These are phyloP conservation scores for Verticillium longisporum DNA, from an alignment of 2,329 filamentous ascomycete species.

Conservation along the genomic window DNA sequence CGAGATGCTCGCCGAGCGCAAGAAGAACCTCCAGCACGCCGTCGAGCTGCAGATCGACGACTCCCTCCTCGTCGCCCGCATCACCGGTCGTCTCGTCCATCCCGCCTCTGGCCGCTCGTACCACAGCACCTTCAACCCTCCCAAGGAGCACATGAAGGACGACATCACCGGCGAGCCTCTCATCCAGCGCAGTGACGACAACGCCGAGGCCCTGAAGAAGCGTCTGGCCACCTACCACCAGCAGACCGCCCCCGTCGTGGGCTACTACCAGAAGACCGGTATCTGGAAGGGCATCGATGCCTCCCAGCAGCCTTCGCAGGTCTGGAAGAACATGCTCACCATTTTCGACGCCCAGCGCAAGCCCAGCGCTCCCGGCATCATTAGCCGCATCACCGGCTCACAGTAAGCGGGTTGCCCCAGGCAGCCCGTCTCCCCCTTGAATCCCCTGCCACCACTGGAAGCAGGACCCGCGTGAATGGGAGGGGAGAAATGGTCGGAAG, in stretches of 20 bases:
- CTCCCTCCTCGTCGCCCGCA: conserved; percentile 83
- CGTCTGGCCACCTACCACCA: conserved; percentile 86
- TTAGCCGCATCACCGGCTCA: conserved; percentile 1
- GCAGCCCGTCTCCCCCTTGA: not conserved
- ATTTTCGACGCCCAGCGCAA: conserved; percentile 55
- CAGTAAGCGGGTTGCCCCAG: not conserved
- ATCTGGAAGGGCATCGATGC: conserved; percentile 97
- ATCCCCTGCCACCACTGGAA: not conserved
- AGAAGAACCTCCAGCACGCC: conserved; percentile 86
- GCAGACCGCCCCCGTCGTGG: conserved; percentile 87
- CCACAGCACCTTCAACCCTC: conserved; percentile 98
- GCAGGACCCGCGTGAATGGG: not conserved
- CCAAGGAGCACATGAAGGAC: conserved; percentile 89
- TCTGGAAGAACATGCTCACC: conserved; percentile 87
- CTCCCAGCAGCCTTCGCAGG: conserved; percentile 88
- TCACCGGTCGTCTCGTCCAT: conserved; percentile 93
- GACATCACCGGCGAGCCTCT: conserved; percentile 95
- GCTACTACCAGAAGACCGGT: conserved; percentile 94
- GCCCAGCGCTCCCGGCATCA: conserved; percentile 24
- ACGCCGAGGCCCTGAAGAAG: conserved; percentile 93
- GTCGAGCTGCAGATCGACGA: conserved; percentile 97
- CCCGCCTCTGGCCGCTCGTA: conserved; percentile 94
- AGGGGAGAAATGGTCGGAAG: not conserved
- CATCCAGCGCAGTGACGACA: conserved; percentile 95
- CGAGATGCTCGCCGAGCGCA: conserved; percentile 72